Conservation (phyloP, 306 rosid genomes). For the Inga oerstediana region DNA sequence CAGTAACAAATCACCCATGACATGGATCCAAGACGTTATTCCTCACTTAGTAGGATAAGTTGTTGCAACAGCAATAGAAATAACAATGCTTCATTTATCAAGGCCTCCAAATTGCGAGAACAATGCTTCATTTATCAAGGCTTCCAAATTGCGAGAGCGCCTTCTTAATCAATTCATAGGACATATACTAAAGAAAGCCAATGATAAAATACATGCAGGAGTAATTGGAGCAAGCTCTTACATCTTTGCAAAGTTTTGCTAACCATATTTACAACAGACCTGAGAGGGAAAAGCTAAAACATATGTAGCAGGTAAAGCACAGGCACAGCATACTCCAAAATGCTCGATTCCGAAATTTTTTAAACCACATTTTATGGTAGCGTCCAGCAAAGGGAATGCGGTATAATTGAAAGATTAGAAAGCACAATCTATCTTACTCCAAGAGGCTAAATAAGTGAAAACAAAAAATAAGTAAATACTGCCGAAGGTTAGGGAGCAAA, state of each 20-base stretch:
- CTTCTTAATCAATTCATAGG: not conserved
- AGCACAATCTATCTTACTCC: not conserved
- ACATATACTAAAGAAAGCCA: slow-evolving; percentile 5
- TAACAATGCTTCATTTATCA: not conserved
- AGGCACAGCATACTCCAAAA: not conserved
- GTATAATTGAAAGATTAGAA: not conserved
- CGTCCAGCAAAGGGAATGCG: not conserved
- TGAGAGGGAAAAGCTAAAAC: not conserved
- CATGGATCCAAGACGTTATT: not conserved
- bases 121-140: not conserved
- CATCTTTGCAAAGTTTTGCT: not conserved
- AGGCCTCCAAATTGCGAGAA: not conserved
- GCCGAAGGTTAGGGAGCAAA: not conserved
- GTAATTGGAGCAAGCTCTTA: slow-evolving; percentile 3
- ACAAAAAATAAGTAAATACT: not conserved
- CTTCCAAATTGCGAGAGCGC: not conserved
- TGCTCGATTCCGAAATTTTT: not conserved
- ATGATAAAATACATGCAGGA: not conserved
- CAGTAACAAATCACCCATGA: not conserved
- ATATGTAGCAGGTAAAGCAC: not conserved
- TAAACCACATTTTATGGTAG: not conserved
- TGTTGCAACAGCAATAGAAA: not conserved
- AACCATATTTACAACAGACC: not conserved
- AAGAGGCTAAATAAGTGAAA: not conserved
- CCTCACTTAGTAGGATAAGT: not conserved